A percentile compares a stretch with the other conserved stretches of the same genome.
phyloP scores from a whole-genome alignment of 2,329 filamentous ascomycete species.

The Cryphonectria carpinicola region DNA sequence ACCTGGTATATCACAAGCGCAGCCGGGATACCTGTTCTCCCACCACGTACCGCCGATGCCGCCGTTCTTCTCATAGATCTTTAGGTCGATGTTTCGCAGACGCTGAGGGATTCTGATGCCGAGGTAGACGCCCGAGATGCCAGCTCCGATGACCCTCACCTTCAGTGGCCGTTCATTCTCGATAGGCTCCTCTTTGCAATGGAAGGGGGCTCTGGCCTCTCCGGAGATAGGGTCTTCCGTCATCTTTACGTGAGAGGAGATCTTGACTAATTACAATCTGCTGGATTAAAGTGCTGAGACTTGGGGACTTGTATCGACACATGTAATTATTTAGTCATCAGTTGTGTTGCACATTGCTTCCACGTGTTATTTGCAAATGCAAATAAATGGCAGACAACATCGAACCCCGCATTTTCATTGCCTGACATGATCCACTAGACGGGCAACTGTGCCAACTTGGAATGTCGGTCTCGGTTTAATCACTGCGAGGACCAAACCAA shows the following conservation, averaged over 20 bases:
- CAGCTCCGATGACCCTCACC: conserved; percentile 28
- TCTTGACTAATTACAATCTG: neutral
- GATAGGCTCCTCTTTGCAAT: conserved; percentile 20
- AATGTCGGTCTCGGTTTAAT: too few species aligned
- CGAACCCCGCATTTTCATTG: neutral
- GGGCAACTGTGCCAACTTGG: neutral
- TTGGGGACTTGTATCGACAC: neutral
- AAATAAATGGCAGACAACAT: neutral
- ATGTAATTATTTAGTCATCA: neutral
- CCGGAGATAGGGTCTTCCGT: neutral
- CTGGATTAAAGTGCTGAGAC: neutral
- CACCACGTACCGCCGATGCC: conserved; percentile 36
- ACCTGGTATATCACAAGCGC: conserved; percentile 24
- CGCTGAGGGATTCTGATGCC: conserved; percentile 28
- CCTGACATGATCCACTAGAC: neutral
- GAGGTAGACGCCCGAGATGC: conserved; percentile 28
- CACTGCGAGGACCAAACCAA: neutral
- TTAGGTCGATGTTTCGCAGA: conserved; percentile 16
- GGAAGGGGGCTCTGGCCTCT: neutral
- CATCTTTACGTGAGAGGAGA: neutral
- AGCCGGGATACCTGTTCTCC: conserved; percentile 33
- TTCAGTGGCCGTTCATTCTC: conserved; percentile 27
- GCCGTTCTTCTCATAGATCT: conserved; percentile 39
- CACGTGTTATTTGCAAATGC: neutral
- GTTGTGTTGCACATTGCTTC: neutral